Evolutionary conservation across 1,139 yeast species (phyloP).

Genomic region (Spencermartinsiella ligniputridi): DNA sequence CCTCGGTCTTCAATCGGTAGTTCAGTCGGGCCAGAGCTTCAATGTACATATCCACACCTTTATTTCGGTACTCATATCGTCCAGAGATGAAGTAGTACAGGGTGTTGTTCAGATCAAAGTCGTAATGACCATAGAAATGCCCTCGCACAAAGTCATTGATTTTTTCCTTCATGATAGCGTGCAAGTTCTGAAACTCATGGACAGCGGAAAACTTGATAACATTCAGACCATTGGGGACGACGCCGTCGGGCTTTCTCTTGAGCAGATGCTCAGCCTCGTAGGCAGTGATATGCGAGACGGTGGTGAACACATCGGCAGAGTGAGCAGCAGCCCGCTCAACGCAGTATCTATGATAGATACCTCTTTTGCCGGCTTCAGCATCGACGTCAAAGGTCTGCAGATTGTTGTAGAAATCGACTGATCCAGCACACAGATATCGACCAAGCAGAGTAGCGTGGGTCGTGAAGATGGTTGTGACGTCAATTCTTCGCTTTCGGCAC

Average conservation of each 20-base stretch:
- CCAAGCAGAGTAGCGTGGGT: constrained; percentile 97
- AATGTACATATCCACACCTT: constrained; percentile 93
- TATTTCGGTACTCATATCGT: constrained; percentile 92
- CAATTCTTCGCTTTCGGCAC: constrained; percentile 86
- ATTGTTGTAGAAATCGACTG: constrained; percentile 92
- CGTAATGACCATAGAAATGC: constrained; percentile 94
- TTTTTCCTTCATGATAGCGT: constrained; percentile 84
- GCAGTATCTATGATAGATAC: constrained; percentile 95
- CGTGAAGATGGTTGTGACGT: constrained; percentile 91
- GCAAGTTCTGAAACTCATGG: constrained; percentile 96
- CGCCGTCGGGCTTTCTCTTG: constrained; percentile 96
- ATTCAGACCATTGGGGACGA: constrained; percentile 91
- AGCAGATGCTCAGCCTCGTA: constrained; percentile 89
- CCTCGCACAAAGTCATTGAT: constrained; percentile 94
- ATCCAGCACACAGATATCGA: constrained; percentile 92
- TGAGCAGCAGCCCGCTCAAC: constrained; percentile 96
- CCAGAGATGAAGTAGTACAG: constrained; percentile 95
- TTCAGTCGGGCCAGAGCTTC: constrained; percentile 91
- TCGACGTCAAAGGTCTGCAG: constrained; percentile 89
- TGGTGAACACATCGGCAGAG: constrained; percentile 93
- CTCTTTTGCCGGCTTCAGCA: constrained; percentile 96
- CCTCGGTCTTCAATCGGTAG: constrained; percentile 73
- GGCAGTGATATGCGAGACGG: constrained; percentile 96
- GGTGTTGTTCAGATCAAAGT: constrained; percentile 90
- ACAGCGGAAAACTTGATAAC: constrained; percentile 96